Conservation (phyloP, 2,329 filamentous ascomycete species). For the Xylariaceae sp. region DNA sequence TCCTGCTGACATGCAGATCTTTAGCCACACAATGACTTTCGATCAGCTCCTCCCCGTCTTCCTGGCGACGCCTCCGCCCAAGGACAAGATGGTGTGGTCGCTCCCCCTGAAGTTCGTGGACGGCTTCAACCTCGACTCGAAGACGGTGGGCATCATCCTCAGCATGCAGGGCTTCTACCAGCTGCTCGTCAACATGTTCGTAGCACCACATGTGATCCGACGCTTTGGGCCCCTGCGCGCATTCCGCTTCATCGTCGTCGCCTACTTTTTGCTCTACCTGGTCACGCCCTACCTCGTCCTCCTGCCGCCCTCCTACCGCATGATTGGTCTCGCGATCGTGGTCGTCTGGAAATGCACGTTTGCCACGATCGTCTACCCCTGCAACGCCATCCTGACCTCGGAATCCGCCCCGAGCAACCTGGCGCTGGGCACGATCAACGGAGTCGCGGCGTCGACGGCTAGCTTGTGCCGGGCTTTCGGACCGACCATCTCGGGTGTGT, state of each 20-base stretch:
- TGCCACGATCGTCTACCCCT: slow-evolving; percentile 84
- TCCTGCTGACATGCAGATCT: slow-evolving; percentile 18
- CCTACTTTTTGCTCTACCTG: slow-evolving; percentile 85
- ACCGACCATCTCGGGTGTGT: slow-evolving; percentile 77
- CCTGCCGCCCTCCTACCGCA: slow-evolving; percentile 65
- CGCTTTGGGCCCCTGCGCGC: slow-evolving; percentile 72
- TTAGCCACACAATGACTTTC: slow-evolving; percentile 91
- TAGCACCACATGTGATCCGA: slow-evolving; percentile 74
- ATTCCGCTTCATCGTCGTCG: slow-evolving; percentile 73
- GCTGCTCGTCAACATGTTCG: slow-evolving; percentile 74
- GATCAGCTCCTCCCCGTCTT: slow-evolving; percentile 92
- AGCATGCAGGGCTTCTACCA: slow-evolving; percentile 86
- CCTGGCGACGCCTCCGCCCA: slow-evolving; percentile 61
- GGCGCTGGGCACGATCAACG: slow-evolving; percentile 87
- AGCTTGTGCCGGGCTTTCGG: slow-evolving; percentile 85
- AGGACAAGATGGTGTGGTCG: slow-evolving; percentile 44
- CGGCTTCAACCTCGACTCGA: slow-evolving; percentile 77
- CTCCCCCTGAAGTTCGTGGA: slow-evolving; percentile 87
- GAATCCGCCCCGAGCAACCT: slow-evolving; percentile 81
- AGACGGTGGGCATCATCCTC: slow-evolving; percentile 81
- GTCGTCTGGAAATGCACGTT: slow-evolving; percentile 92
- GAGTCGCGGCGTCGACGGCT: slow-evolving; percentile 83
- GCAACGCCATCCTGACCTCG: slow-evolving; percentile 80
- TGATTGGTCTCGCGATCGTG: slow-evolving; percentile 68
- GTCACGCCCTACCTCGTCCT: slow-evolving; percentile 84